Evolutionary conservation across 768 basidiomycete genomes (phyloP), one percentile per base, ranked within the genome.

Genomic region (Gyrodon lividus): DNA sequence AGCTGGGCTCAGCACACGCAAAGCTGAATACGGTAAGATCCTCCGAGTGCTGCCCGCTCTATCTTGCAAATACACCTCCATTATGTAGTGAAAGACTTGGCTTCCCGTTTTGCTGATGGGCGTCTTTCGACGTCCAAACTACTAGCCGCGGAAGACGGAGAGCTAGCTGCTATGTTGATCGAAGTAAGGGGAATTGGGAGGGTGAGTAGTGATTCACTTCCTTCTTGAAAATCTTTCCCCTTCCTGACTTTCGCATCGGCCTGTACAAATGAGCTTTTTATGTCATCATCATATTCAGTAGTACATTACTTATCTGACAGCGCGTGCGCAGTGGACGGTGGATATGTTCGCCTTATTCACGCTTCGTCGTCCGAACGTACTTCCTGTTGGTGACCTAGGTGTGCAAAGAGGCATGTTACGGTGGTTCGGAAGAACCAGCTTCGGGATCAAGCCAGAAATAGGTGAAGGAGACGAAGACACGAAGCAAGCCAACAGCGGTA

Each of bases 271-370:
- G 31, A 31, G 31, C 13, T 9, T 13, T 31, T 12, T 12, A 12
- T 14, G 9, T 5, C 13, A 14, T 31, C 13, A 5, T 31, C 13
- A 9, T 31, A 31, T 31, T 12, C 57, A 49, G 22, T 53, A 82
- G 83, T 86, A 80, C 83, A 86, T 42, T 14, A 16, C 41, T n/a
- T 24, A 8, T 22, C 19, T 24, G 23, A 41, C 40, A 9, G 12
- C 22, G 10, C 30, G 37, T 54, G 24, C 4, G 7, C 28, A 51
- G 50, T 51, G 59, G 60, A 50, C 70, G 79, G 90, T 92, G n/a
- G 86, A 93, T 60, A 95, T 95, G 93, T 95, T 95, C 62, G 79
- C 88, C 13, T 90, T 97, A 39, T 96, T 95, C 69, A 87, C 89
- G 2, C 73, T 94, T 28, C 78, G 91, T 0, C 83, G 92, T 17